Conservation (phyloP, 2,329 filamentous ascomycete species). For the Colletotrichum somersetense region DNA sequence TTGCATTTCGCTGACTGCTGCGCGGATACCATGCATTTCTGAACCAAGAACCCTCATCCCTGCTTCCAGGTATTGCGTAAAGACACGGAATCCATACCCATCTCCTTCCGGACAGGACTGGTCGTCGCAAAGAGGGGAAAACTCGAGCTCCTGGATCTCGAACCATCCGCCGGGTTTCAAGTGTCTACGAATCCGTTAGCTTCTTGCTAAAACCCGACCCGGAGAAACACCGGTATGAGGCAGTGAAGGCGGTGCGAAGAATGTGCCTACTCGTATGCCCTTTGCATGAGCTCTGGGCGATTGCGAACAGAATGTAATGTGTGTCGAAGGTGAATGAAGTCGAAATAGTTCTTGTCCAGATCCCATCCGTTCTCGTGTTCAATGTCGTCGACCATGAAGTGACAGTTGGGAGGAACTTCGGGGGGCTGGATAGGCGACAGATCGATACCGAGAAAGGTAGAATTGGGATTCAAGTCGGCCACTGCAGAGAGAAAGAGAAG, state of each 20-base stretch:
- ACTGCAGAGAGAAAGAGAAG: conserved; percentile 49
- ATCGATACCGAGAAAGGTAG: conserved; percentile 62
- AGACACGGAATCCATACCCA: conserved; percentile 62
- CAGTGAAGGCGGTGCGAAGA: neutral
- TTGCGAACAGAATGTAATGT: conserved; percentile 60
- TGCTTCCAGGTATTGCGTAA: conserved; percentile 54
- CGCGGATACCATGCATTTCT: conserved; percentile 56
- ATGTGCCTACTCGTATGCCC: conserved; percentile 56
- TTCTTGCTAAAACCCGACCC: neutral
- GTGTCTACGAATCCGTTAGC: conserved; percentile 51
- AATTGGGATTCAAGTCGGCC: conserved; percentile 60
- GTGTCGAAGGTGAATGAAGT: conserved; percentile 64
- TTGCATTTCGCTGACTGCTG: conserved; percentile 52
- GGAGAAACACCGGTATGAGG: neutral
- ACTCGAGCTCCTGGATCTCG: conserved; percentile 62
- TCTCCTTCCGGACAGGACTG: conserved; percentile 53
- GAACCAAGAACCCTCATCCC: conserved; percentile 58
- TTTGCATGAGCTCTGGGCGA: conserved; percentile 55
- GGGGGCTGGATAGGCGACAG: conserved; percentile 66
- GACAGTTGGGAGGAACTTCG: conserved; percentile 64
- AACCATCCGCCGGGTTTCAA: conserved; percentile 65
- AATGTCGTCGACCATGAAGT: conserved; percentile 65
- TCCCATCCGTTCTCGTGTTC: conserved; percentile 65
- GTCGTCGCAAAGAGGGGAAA: conserved; percentile 60
- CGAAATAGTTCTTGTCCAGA: conserved; percentile 59